phyloP scores from a whole-genome alignment of 2,329 filamentous ascomycete species.

The Colletotrichum incanum region DNA sequence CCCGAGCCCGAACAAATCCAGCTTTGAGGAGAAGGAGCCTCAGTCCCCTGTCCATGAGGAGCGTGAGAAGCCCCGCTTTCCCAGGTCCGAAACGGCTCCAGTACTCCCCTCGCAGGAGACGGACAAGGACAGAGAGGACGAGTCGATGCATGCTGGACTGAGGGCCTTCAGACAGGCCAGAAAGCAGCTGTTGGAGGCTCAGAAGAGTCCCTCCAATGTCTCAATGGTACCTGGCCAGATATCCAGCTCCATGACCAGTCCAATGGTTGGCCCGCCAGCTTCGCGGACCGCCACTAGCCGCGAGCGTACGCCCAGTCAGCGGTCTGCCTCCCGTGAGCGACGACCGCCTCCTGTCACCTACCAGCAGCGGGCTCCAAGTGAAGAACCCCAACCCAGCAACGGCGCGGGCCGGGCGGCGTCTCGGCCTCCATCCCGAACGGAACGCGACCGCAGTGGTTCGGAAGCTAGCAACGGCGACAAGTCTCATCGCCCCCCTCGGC shows the following conservation, averaged over 20 bases:
- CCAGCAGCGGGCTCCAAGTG: slow-evolving; percentile 60
- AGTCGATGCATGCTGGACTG: slow-evolving; percentile 65
- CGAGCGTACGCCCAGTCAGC: slow-evolving; percentile 49
- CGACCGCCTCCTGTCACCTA: slow-evolving; percentile 62
- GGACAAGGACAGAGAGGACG: slow-evolving; percentile 54
- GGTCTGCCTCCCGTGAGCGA: slow-evolving; percentile 61
- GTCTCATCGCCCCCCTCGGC: slow-evolving; percentile 54
- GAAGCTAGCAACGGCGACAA: slow-evolving; percentile 66
- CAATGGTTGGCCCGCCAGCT: slow-evolving; percentile 39
- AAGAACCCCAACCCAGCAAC: slow-evolving; percentile 54
- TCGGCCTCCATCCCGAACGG: slow-evolving; percentile 53
- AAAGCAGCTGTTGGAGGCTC: slow-evolving; percentile 66
- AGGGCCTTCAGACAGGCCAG: slow-evolving; percentile 72
- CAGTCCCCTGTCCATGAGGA: slow-evolving; percentile 50
- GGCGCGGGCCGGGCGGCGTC: slow-evolving; percentile 49
- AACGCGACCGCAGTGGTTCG: slow-evolving; percentile 70
- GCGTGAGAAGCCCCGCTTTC: slow-evolving; percentile 28
- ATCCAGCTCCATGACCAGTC: slow-evolving; percentile 5
- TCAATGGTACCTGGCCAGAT: slow-evolving; percentile 46
- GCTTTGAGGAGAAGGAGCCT: slow-evolving; percentile 54
- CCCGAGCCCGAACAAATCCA: slow-evolving; percentile 57
- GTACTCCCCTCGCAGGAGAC: slow-evolving; percentile 10
- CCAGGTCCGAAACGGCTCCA: slow-evolving; percentile 15
- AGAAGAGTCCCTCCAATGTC: slow-evolving; percentile 53
- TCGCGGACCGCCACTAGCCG: slow-evolving; percentile 45